Evolutionary conservation across 345 rosid genomes (phyloP).

Genomic region (Psidium friedrichsthalianum): DNA sequence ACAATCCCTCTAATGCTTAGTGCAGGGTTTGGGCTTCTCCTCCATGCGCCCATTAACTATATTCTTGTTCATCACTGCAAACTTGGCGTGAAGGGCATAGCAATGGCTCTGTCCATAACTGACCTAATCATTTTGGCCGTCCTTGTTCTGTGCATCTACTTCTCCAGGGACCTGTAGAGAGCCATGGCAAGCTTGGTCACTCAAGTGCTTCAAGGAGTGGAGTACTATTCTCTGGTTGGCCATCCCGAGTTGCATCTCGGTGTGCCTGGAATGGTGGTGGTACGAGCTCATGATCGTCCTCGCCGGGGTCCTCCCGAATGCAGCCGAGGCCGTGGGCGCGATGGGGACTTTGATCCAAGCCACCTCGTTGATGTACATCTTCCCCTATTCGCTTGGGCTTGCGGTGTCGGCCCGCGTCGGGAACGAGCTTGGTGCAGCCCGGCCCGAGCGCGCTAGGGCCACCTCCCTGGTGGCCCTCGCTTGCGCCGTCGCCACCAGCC

Average conservation of each 20-base stretch:
- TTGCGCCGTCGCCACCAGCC: conserved; percentile 21
- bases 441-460: conserved; percentile 19
- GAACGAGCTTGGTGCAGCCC: conserved; percentile 32
- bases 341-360: conserved; percentile 49
- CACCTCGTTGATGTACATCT: conserved; percentile 36
- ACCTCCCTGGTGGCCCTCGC: conserved; percentile 21
- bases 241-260: conserved; percentile 34
- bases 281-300: conserved; percentile 50
- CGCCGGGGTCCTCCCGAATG: conserved; percentile 25
- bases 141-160: conserved; percentile 23
- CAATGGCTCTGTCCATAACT: conserved; percentile 22
- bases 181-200: conserved; percentile 38
- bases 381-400: conserved; percentile 32
- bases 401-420: conserved; percentile 45
- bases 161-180: conserved; percentile 23
- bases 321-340: conserved; percentile 35
- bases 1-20: conserved; percentile 36
- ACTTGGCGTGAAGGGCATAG: conserved; percentile 37
- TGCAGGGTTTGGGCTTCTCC: conserved; percentile 27
- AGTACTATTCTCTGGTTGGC: conserved; percentile 30
- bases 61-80: conserved; percentile 11
- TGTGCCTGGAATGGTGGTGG: conserved; percentile 67
- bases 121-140: conserved; percentile 22
- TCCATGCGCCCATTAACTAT: conserved; percentile 38
- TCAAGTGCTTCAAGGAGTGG: conserved; percentile 29